Evolutionary conservation across 2,329 filamentous ascomycete species (phyloP).

Genomic region (Didymosphaeria variabile): DNA sequence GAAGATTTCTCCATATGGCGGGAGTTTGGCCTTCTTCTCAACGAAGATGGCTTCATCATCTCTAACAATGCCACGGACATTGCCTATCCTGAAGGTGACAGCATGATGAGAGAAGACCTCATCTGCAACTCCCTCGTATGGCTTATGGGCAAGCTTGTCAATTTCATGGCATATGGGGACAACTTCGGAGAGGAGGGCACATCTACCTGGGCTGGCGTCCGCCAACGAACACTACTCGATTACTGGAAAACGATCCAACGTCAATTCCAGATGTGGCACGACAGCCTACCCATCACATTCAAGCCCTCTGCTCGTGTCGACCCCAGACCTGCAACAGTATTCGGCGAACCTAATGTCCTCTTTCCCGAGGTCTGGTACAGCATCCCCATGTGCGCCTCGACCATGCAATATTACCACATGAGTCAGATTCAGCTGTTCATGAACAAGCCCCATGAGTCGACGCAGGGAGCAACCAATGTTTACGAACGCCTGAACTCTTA

Average conservation of each 20-base stretch:
- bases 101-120: constrained; percentile 68
- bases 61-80: constrained; percentile 54
- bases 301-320: constrained; percentile 63
- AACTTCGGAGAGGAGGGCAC: constrained; percentile 53
- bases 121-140: constrained; percentile 72
- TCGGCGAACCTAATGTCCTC: constrained; percentile 47
- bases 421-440: constrained; percentile 68
- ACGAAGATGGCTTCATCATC: constrained; percentile 61
- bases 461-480: constrained; percentile 61
- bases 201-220: constrained; percentile 55
- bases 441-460: constrained; percentile 67
- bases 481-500: constrained; percentile 65
- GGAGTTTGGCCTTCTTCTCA: constrained; percentile 68
- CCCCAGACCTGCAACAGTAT: constrained; percentile 37
- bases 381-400: constrained; percentile 69
- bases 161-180: constrained; percentile 68
- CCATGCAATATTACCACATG: constrained; percentile 73
- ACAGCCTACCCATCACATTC: constrained; percentile 68
- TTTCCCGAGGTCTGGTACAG: constrained; percentile 70
- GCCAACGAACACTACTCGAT: constrained; percentile 59
- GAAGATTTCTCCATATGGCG: constrained; percentile 71
- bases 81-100: constrained; percentile 55
- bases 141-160: constrained; percentile 72
- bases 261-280: constrained; percentile 68
- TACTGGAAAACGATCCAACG: constrained; percentile 65